phyloP scores from a whole-genome alignment of 306 rosid species.

The Neltuma alba region DNA sequence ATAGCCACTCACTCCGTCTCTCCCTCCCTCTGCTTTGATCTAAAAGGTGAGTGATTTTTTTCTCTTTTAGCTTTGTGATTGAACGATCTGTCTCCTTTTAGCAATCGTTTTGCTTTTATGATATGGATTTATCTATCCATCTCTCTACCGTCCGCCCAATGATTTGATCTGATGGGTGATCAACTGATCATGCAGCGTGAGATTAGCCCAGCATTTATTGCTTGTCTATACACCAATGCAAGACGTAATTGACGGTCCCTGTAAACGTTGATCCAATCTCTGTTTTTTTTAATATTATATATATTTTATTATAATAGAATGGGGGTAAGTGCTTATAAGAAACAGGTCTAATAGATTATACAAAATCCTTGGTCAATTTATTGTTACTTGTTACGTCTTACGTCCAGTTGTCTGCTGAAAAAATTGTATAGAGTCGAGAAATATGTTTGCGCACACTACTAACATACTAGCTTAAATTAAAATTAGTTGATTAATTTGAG shows the following conservation, averaged over 20 bases:
- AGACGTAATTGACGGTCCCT: background rate
- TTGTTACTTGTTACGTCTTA: too few relatives aligned
- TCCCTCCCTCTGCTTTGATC: background rate
- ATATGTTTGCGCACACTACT: too few relatives aligned
- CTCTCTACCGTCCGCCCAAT: background rate
- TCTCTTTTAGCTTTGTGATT: background rate
- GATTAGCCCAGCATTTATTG: background rate
- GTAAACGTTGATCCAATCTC: background rate
- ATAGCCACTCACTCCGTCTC: slow-evolving; percentile 16
- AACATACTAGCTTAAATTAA: too few relatives aligned
- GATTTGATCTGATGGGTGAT: background rate
- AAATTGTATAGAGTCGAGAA: too few relatives aligned
- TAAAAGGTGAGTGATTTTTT: background rate
- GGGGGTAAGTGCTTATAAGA: too few relatives aligned
- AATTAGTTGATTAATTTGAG: too few relatives aligned
- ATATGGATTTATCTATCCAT: background rate
- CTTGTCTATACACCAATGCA: background rate
- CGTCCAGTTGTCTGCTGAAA: too few relatives aligned
- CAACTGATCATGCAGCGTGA: background rate
- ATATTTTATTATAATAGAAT: too few relatives aligned
- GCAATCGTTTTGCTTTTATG: background rate
- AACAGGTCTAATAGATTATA: too few relatives aligned
- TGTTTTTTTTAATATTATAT: too few relatives aligned
- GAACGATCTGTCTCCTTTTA: background rate
- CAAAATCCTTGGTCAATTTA: too few relatives aligned